phyloP scores from a whole-genome alignment of 1,284 basidiomycete species.

The Ceratobasidium sp. region DNA sequence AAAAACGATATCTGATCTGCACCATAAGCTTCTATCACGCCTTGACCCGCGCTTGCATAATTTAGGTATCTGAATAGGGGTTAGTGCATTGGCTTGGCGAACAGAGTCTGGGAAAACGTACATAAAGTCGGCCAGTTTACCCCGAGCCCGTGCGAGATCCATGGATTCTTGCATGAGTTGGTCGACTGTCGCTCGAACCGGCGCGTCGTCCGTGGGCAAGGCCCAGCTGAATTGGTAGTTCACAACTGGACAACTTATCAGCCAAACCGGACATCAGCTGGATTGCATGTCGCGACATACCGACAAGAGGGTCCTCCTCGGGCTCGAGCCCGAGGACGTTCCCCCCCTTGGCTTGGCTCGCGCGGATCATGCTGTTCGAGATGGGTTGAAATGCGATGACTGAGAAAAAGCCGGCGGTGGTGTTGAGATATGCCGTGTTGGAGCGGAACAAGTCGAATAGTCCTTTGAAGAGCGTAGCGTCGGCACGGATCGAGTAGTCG shows the following conservation, averaged over 20 bases:
- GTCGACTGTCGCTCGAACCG: conserved; percentile 5
- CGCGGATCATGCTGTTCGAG: conserved; percentile 29
- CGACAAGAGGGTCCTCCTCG: not conserved
- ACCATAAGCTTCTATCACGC: conserved; percentile 17
- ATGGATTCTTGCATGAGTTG: not conserved
- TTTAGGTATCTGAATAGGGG: conserved; percentile 15
- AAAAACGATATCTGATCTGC: conserved; percentile 3
- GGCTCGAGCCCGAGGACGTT: conserved; percentile 26
- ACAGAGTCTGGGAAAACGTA: not conserved
- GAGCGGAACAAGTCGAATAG: not conserved
- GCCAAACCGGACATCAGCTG: not conserved
- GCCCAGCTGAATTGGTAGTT: conserved; percentile 32
- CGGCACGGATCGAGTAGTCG: conserved; percentile 21
- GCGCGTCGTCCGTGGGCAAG: conserved; percentile 5
- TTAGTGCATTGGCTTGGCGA: not conserved
- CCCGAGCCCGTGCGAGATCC: conserved; percentile 10
- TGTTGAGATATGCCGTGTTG: conserved; percentile 4
- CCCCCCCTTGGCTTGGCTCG: conserved; percentile 18
- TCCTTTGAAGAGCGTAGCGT: conserved; percentile 9
- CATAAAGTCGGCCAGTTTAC: conserved; percentile 13
- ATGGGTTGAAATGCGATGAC: conserved; percentile 28
- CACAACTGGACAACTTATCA: not conserved
- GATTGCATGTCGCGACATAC: not conserved
- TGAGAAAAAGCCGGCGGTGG: conserved; percentile 8
- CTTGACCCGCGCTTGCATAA: conserved; percentile 13